Evolutionary conservation across 2,329 filamentous ascomycete genomes (phyloP).

Genomic region (Ophiostoma tasmaniense): DNA sequence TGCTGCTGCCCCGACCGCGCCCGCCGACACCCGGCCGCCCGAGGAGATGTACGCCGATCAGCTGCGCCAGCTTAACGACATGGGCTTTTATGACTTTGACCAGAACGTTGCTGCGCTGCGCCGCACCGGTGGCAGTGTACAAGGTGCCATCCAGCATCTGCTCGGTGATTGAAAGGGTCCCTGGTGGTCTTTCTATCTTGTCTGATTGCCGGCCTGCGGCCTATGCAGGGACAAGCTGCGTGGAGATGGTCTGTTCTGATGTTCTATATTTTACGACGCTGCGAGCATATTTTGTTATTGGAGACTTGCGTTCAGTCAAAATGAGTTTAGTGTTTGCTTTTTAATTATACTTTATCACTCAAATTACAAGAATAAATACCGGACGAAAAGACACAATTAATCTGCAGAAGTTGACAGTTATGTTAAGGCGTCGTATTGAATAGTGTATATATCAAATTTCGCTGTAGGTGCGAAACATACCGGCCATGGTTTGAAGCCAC

Average conservation of each 20-base stretch:
- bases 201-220: background rate
- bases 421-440: background rate
- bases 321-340: background rate
- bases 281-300: background rate
- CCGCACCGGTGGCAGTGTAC: conserved; percentile 84
- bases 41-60: conserved; percentile 91
- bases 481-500: background rate
- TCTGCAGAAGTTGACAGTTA: background rate
- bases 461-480: background rate
- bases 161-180: conserved; percentile 31
- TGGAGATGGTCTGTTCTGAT: background rate
- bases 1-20: conserved; percentile 18
- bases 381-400: background rate
- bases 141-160: conserved; percentile 78
- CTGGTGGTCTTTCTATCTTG: too few relatives aligned
- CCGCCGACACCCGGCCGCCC: conserved; percentile 78
- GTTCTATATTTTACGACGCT: background rate
- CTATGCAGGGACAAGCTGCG: background rate
- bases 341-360: background rate
- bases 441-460: background rate
- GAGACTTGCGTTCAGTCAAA: background rate
- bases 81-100: conserved; percentile 98
- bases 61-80: conserved; percentile 88
- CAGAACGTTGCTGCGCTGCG: conserved; percentile 81
- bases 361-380: background rate